phyloP scores from a whole-genome alignment of 495 filamentous ascomycete species.

The Aspergillus affinis region DNA sequence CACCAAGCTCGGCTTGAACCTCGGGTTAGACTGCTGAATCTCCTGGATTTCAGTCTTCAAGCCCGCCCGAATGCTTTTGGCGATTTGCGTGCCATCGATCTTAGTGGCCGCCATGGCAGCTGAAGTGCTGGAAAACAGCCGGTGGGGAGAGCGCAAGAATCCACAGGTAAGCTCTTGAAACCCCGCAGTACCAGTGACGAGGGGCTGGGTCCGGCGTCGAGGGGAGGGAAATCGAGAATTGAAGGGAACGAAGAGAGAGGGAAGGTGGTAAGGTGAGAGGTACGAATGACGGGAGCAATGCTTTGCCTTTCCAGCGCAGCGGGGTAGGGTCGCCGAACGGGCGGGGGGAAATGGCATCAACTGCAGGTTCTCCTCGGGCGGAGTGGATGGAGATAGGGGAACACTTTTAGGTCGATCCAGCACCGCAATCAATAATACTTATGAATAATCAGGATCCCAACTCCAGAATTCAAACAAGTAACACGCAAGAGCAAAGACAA shows the following conservation, averaged over 20 bases:
- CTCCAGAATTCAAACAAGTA: not conserved
- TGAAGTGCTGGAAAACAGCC: conserved; percentile 29
- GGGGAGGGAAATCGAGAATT: conserved; percentile 9
- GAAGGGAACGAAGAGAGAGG: conserved; percentile 8
- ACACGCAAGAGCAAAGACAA: not conserved
- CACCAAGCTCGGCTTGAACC: conserved; percentile 83
- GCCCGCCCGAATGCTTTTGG: conserved; percentile 78
- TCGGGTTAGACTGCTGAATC: conserved; percentile 75
- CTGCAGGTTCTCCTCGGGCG: conserved; percentile 28
- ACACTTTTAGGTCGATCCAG: conserved; percentile 1
- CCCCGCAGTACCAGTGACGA: conserved; percentile 13
- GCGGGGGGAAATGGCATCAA: conserved; percentile 42
- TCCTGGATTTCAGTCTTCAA: conserved; percentile 77
- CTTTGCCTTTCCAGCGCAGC: conserved; percentile 27
- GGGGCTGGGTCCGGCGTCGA: conserved; percentile 17
- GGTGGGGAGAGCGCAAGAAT: conserved; percentile 10
- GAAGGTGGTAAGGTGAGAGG: conserved; percentile 6
- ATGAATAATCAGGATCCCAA: conserved; percentile 2
- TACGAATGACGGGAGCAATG: conserved; percentile 11
- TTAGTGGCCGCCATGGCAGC: conserved; percentile 77
- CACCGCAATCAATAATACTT: conserved; percentile 16
- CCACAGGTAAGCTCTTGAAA: conserved; percentile 11
- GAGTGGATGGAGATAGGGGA: not conserved
- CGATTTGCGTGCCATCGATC: conserved; percentile 95
- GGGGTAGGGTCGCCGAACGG: conserved; percentile 34